Evolutionary conservation across 2,329 filamentous ascomycete species (phyloP).

Genomic region (Lasiodiplodia sp.): DNA sequence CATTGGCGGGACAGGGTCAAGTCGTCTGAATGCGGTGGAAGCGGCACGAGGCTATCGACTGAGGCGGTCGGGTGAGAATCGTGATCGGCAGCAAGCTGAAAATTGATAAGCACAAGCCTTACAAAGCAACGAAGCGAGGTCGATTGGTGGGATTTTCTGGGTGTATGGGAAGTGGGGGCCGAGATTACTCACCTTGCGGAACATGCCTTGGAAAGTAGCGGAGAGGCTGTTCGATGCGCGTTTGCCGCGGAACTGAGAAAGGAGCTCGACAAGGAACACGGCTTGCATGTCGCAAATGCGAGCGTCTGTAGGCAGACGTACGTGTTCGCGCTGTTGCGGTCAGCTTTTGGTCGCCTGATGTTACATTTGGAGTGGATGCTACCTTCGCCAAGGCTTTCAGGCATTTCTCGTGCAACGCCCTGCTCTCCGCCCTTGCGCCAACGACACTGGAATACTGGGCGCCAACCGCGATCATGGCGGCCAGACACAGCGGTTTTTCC

Average conservation of each 20-base stretch:
- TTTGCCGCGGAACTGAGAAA: conserved; percentile 51
- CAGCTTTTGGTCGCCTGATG: background rate
- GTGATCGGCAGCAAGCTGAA: conserved; percentile 17
- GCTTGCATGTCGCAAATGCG: conserved; percentile 53
- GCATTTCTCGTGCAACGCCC: conserved; percentile 51
- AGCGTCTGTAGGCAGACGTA: conserved; percentile 32
- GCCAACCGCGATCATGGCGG: conserved; percentile 54
- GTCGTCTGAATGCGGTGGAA: conserved; percentile 32
- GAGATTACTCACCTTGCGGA: conserved; percentile 40
- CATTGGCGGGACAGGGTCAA: conserved; percentile 39
- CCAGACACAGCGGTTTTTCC: conserved; percentile 52
- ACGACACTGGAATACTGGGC: conserved; percentile 48
- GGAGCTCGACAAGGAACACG: conserved; percentile 52
- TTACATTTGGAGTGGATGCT: background rate
- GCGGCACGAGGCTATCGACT: conserved; percentile 22
- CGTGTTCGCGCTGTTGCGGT: conserved; percentile 32
- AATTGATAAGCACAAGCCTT: conserved; percentile 9
- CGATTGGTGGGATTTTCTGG: conserved; percentile 23
- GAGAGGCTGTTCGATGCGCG: conserved; percentile 48
- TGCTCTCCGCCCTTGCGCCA: conserved; percentile 45
- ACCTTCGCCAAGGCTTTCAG: conserved; percentile 49
- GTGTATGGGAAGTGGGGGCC: conserved; percentile 29
- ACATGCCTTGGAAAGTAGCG: conserved; percentile 47
- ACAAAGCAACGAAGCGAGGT: background rate
- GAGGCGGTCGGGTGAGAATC: conserved; percentile 22